Base-by-base conservation (phyloP, 345 rosid genomes). In the Corymbia maculata region DNA sequence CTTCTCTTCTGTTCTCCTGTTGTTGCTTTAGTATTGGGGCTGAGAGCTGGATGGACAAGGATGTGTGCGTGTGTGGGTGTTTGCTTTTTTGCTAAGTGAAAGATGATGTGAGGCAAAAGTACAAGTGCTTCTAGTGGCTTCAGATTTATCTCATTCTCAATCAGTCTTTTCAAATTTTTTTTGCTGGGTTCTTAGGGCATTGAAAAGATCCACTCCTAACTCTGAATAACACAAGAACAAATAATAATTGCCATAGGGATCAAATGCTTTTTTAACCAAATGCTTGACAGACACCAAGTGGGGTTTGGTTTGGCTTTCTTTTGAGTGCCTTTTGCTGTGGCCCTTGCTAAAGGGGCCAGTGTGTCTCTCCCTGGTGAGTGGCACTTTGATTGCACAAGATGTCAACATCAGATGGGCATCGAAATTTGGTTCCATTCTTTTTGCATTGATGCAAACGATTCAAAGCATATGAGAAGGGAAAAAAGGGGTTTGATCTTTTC, bases 81-180 rank as follows among this genome's bases (percentile, higher is more conserved):
- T 88, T 87, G 52, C 53, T 9, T 66, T 52, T 26, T 84, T 13
- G 86, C 61, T n/a, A 88, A 88, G 89, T 88, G 89, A 82, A 88
- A 88, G 89, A 57, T 88, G 89, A 88, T 57, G 79, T n/a, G 89
- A 88, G 79, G 89, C 68, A n/a, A 82, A 80, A 80, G 75, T 55
- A 80, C 89, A 51, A 80, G 86, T 59, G 86, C 66, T 88, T 49
- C 53, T 44, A 82, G 59, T 57, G 36, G 75, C 32, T 79, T 61
- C 86, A 75, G 17, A 28, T 68, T 36, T 45, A 15, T 87, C 42
- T 9, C 45, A 61, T n/a, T 32, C 57, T 79, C 85, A 13, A 22
- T 53, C 52, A 16, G 86, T 52, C 86, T 70, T 70, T 79, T 88
- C 36, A 12, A 6, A 13, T 53, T 24, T n/a, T 24, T 44, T 42